Conservation (phyloP, 2,329 filamentous ascomycete species). For the Dactylellina haptotyla region DNA sequence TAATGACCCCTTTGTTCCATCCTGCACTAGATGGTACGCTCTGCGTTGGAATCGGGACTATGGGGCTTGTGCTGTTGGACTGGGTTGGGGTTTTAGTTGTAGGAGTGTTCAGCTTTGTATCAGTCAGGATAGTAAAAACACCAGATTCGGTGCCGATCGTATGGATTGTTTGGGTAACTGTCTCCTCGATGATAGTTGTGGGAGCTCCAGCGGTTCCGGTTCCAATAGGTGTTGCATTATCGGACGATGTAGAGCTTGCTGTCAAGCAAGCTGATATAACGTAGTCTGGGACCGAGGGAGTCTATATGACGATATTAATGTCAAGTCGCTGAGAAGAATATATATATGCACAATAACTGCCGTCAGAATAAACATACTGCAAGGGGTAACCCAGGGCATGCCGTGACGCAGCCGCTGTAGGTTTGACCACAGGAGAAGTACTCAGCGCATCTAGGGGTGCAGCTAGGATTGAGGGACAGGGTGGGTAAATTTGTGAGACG, state of each 20-base stretch:
- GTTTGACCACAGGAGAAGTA: conserved; percentile 38
- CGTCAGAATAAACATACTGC: conserved; percentile 11
- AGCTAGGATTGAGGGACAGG: not conserved
- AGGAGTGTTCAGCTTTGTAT: not conserved
- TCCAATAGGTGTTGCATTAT: not conserved
- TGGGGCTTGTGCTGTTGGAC: not conserved
- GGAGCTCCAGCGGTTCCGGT: not conserved
- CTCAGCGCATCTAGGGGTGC: conserved; percentile 18
- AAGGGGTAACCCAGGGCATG: conserved; percentile 20
- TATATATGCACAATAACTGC: not conserved
- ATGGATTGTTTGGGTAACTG: conserved; percentile 16
- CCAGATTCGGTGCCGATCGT: conserved; percentile 28
- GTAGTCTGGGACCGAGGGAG: conserved; percentile 27
- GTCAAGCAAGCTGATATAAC: conserved; percentile 30
- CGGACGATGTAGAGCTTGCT: not conserved
- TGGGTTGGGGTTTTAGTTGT: not conserved
- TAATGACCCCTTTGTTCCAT: not conserved
- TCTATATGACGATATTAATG: conserved; percentile 13
- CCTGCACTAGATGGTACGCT: conserved; percentile 12
- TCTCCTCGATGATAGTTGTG: not conserved
- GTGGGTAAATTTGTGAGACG: conserved; percentile 12
- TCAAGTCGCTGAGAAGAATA: not conserved
- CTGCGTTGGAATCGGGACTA: not conserved
- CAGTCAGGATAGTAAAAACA: conserved; percentile 28
- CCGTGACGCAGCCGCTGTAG: conserved; percentile 37